Evolutionary conservation across 179 eudicot species (phyloP).

Genomic region (Beta macrorhiza): DNA sequence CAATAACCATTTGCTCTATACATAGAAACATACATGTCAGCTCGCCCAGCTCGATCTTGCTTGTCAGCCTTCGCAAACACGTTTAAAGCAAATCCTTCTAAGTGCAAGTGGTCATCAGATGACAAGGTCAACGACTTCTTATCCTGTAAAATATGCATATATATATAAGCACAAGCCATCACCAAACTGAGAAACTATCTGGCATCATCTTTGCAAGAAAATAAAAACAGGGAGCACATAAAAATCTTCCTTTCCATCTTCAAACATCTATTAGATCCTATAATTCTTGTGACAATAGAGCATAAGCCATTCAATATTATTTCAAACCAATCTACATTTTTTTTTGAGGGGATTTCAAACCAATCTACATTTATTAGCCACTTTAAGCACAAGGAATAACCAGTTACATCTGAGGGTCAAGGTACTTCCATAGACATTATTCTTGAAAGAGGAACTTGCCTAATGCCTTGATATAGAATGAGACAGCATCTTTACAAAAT

Average conservation of each 20-base stretch:
- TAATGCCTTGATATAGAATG: not conserved
- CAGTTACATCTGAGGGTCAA: not conserved
- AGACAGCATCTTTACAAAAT: not conserved
- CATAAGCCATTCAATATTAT: too few relatives aligned
- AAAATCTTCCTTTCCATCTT: not conserved
- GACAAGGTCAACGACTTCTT: conserved; percentile 71
- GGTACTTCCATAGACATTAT: not conserved
- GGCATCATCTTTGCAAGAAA: not conserved
- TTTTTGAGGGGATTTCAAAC: too few relatives aligned
- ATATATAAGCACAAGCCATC: conserved; percentile 15
- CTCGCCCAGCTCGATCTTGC: conserved; percentile 93
- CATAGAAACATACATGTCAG: conserved; percentile 59
- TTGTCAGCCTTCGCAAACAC: conserved; percentile 95
- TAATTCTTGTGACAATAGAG: too few relatives aligned
- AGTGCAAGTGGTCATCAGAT: conserved; percentile 80
- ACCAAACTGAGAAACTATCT: not conserved
- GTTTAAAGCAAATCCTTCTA: conserved; percentile 91
- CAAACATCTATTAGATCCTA: not conserved
- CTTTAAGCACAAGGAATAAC: not conserved
- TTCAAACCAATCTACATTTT: too few relatives aligned
- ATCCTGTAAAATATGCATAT: conserved; percentile 50
- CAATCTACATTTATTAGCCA: not conserved
- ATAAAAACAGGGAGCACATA: not conserved
- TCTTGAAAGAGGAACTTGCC: not conserved
- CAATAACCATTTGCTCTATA: not conserved